These are phyloP conservation scores for Cryptosporidium viatorum DNA, from an alignment of 169 alveolate species.

Conservation along the genomic window DNA sequence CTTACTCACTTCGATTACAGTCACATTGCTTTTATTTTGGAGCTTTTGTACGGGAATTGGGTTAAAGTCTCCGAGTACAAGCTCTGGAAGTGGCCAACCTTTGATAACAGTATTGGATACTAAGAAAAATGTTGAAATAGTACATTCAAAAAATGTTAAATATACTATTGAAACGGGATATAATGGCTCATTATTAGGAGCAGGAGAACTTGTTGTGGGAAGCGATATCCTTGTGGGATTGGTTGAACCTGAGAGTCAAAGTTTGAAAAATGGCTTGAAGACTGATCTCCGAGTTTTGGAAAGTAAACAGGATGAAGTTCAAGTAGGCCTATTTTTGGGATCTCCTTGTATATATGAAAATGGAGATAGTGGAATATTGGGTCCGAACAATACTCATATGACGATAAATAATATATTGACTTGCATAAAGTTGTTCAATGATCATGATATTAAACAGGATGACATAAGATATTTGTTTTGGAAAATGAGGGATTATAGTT, in stretches of 20 bases:
- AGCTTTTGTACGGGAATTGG: constrained; percentile 18
- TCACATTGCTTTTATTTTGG: background rate
- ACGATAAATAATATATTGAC: background rate
- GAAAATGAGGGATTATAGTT: constrained; percentile 23
- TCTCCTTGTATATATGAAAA: constrained; percentile 29
- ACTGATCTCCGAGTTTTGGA: background rate
- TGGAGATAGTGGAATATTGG: background rate
- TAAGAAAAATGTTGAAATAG: constrained; percentile 5
- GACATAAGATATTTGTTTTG: constrained; percentile 60
- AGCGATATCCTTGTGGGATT: constrained; percentile 13
- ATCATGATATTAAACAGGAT: constrained; percentile 10
- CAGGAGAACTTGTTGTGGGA: constrained; percentile 53
- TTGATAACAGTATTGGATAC: background rate
- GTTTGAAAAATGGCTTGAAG: background rate
- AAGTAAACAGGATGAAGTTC: background rate
- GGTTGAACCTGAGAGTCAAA: background rate
- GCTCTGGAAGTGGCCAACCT: background rate
- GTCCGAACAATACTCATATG: background rate
- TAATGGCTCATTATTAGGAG: background rate
- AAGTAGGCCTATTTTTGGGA: constrained; percentile 42
- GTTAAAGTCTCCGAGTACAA: background rate
- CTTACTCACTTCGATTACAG: background rate
- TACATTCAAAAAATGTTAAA: background rate
- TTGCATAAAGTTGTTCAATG: background rate
- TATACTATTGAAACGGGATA: background rate